Evolutionary conservation across 768 basidiomycete genomes (phyloP).

Genomic region (Pulveroboletus frians): DNA sequence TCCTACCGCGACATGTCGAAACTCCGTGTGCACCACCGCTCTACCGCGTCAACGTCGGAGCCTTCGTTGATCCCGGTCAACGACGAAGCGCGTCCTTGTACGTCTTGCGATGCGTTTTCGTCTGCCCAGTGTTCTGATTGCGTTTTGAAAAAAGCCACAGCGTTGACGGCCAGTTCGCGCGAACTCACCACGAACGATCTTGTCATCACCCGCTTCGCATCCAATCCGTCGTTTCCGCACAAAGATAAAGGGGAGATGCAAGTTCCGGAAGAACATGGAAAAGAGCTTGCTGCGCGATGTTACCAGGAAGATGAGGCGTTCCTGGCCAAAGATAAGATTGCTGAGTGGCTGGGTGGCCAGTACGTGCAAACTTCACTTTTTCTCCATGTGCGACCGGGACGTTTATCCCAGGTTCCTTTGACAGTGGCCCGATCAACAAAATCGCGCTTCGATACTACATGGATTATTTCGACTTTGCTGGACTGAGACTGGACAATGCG

Average conservation of each 20-base stretch:
- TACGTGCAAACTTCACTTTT: constrained; percentile 42
- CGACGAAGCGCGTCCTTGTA: constrained; percentile 48
- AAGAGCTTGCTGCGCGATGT: constrained; percentile 70
- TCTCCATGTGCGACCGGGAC: not conserved
- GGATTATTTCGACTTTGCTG: constrained; percentile 82
- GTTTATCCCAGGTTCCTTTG: not conserved
- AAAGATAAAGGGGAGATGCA: constrained; percentile 54
- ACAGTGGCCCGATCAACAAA: constrained; percentile 72
- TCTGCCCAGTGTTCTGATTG: constrained; percentile 14
- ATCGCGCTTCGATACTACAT: constrained; percentile 76
- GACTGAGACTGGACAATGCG: constrained; percentile 77
- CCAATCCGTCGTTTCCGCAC: constrained; percentile 31
- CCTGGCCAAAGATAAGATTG: constrained; percentile 79
- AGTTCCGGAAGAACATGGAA: constrained; percentile 60
- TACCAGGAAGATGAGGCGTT: constrained; percentile 86
- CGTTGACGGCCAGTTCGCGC: constrained; percentile 38
- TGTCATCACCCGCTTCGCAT: constrained; percentile 41
- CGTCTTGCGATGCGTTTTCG: constrained; percentile 24
- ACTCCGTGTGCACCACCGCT: constrained; percentile 62
- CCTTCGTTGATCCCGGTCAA: constrained; percentile 63
- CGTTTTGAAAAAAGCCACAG: constrained; percentile 2
- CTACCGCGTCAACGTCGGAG: constrained; percentile 74
- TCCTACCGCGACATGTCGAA: constrained; percentile 38
- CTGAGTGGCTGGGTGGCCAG: constrained; percentile 93
- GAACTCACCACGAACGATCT: constrained; percentile 53